Conservation (phyloP, 768 basidiomycete genomes). For the Suillus bovinus region DNA sequence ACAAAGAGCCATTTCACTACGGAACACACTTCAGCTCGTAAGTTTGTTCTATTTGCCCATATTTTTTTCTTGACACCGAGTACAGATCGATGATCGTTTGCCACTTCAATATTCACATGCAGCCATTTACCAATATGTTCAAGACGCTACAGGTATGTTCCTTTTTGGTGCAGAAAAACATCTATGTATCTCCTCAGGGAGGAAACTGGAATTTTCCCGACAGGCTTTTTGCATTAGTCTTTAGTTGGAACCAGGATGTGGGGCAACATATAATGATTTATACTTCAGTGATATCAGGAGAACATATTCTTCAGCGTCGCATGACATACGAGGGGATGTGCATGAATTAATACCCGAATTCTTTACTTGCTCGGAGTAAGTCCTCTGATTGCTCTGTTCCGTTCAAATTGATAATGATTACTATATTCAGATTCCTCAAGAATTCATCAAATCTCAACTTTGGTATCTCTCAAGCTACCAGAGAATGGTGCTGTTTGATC, state of each 20-base stretch:
- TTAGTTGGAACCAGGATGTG: neutral
- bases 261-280: neutral
- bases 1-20: constrained; percentile 87
- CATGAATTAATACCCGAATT: constrained; percentile 92
- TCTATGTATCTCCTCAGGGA: constrained; percentile 49
- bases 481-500: constrained; percentile 20
- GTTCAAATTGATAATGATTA: constrained; percentile 4
- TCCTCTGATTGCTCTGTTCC: neutral
- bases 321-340: constrained; percentile 88
- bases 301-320: constrained; percentile 81
- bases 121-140: constrained; percentile 94
- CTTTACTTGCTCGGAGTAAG: constrained; percentile 79
- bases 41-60: neutral
- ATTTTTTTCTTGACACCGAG: neutral
- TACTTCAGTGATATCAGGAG: constrained; percentile 66
- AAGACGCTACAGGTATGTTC: constrained; percentile 70
- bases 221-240: constrained; percentile 69
- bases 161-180: neutral
- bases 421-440: constrained; percentile 67
- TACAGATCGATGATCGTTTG: constrained; percentile 87
- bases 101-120: constrained; percentile 87
- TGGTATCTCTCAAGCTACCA: constrained; percentile 67
- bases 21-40: constrained; percentile 91
- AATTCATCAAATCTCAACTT: constrained; percentile 82
- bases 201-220: constrained; percentile 95